phyloP scores from a whole-genome alignment of 2,329 filamentous ascomycete species.

The Penicillium sumatraense region DNA sequence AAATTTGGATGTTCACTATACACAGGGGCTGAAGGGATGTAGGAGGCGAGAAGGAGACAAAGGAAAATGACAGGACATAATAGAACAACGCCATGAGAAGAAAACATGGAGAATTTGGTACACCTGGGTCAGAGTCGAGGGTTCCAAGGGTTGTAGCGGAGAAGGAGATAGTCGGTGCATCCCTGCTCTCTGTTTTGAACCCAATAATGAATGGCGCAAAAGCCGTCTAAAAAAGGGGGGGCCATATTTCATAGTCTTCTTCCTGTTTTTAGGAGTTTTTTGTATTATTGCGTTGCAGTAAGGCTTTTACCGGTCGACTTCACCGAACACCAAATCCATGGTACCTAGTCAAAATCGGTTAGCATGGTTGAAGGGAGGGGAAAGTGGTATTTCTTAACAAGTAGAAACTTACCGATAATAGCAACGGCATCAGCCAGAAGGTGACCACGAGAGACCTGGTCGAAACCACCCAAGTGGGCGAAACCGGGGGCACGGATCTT shows the following conservation, averaged over 20 bases:
- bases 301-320: slow-evolving; percentile 57
- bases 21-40: slow-evolving; percentile 32
- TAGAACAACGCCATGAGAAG: slow-evolving; percentile 42
- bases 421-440: slow-evolving; percentile 95
- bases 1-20: slow-evolving; percentile 35
- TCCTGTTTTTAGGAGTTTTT: slow-evolving; percentile 24
- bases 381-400: too few species aligned
- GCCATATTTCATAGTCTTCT: slow-evolving; percentile 26
- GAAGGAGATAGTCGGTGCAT: slow-evolving; percentile 12
- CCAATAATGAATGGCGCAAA: slow-evolving; percentile 21
- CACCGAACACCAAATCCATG: slow-evolving; percentile 88
- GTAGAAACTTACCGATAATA: slow-evolving; percentile 78
- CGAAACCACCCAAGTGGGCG: slow-evolving; percentile 90
- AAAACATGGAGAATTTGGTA: slow-evolving; percentile 31
- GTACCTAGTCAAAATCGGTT: slow-evolving; percentile 53
- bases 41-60: slow-evolving; percentile 28
- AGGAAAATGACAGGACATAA: slow-evolving; percentile 30
- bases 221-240: slow-evolving; percentile 25
- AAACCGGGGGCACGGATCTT: slow-evolving; percentile 97
- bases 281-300: slow-evolving; percentile 24
- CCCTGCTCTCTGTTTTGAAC: slow-evolving; percentile 17
- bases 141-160: slow-evolving; percentile 25
- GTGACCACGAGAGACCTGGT: slow-evolving; percentile 90
- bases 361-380: background rate
- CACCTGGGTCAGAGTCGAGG: slow-evolving; percentile 25